These are phyloP conservation scores for Spathaspora passalidarum DNA, from an alignment of 805 yeast genomes.

Conservation along the genomic window DNA sequence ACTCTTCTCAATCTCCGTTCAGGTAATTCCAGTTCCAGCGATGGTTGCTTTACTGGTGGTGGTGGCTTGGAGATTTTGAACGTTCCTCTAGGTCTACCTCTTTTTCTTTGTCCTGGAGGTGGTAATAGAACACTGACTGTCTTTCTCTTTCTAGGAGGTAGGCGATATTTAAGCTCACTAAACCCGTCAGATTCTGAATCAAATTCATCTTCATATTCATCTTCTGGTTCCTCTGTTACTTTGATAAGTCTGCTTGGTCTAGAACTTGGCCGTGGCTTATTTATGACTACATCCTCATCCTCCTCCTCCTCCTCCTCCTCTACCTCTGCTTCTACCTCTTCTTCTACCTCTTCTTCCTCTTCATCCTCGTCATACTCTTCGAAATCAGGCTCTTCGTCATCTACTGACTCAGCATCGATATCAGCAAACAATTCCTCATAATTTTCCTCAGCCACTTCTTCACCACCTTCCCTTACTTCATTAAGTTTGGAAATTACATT, in stretches of 20 bases:
- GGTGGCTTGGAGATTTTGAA: constrained; percentile 3
- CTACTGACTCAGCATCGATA: constrained; percentile 20
- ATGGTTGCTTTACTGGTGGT: not conserved
- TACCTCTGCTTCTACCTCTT: not conserved
- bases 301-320: not conserved
- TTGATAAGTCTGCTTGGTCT: not conserved
- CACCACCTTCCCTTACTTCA: not conserved
- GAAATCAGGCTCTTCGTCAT: constrained; percentile 15
- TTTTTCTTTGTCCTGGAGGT: constrained; percentile 4
- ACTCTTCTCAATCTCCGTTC: too few species aligned
- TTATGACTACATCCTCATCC: not conserved
- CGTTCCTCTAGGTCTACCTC: constrained; percentile 12
- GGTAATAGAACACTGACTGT: constrained; percentile 5
- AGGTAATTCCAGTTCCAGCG: not conserved
- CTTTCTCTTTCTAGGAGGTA: constrained; percentile 3
- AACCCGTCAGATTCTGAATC: constrained; percentile 4
- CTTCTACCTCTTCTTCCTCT: constrained; percentile 9
- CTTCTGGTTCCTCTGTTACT: constrained; percentile 4
- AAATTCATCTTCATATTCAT: constrained; percentile 2
- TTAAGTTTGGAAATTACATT: not conserved
- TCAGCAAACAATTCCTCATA: constrained; percentile 22
- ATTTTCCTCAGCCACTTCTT: not conserved
- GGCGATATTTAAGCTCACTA: too few species aligned
- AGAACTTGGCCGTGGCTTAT: too few species aligned
- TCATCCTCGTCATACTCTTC: constrained; percentile 13